phyloP scores from a whole-genome alignment of 116 monocot genomes.

The Dioscorea cayenensis region DNA sequence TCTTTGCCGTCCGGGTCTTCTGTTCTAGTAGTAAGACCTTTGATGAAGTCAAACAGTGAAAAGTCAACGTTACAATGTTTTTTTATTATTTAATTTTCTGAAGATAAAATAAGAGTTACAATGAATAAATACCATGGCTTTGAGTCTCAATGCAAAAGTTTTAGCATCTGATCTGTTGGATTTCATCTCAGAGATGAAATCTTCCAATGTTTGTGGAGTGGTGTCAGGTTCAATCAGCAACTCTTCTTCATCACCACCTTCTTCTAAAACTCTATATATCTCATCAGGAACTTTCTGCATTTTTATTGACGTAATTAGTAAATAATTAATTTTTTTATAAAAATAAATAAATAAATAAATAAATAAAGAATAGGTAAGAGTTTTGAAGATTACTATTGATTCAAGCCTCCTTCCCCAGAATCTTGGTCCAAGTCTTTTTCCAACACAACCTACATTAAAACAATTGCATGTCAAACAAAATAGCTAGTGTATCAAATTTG shows the following conservation, averaged over 20 bases:
- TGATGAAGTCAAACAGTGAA: not conserved
- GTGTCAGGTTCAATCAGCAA: constrained; percentile 5
- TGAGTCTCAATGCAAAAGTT: constrained; percentile 58
- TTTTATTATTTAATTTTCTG: not conserved
- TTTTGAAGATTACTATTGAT: constrained; percentile 16
- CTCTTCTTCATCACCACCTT: constrained; percentile 15
- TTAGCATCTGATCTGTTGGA: constrained; percentile 38
- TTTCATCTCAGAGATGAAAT: constrained; percentile 52
- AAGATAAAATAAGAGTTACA: not conserved
- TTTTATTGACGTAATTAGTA: too few species aligned
- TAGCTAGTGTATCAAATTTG: too few species aligned
- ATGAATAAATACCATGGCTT: constrained; percentile 39
- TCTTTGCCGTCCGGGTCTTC: constrained; percentile 58
- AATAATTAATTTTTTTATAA: too few species aligned
- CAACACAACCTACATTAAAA: constrained; percentile 34
- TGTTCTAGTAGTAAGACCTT: constrained; percentile 58
- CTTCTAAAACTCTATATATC: constrained; percentile 30
- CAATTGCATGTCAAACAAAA: too few species aligned
- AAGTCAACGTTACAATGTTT: not conserved
- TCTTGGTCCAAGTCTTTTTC: constrained; percentile 37
- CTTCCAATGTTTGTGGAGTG: constrained; percentile 46
- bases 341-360: too few species aligned
- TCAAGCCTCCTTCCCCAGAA: constrained; percentile 28
- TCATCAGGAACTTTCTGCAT: constrained; percentile 45
- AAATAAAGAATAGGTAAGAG: not conserved